Base-by-base conservation (phyloP, 2,329 filamentous ascomycete species). In the Cercospora sp. region DNA sequence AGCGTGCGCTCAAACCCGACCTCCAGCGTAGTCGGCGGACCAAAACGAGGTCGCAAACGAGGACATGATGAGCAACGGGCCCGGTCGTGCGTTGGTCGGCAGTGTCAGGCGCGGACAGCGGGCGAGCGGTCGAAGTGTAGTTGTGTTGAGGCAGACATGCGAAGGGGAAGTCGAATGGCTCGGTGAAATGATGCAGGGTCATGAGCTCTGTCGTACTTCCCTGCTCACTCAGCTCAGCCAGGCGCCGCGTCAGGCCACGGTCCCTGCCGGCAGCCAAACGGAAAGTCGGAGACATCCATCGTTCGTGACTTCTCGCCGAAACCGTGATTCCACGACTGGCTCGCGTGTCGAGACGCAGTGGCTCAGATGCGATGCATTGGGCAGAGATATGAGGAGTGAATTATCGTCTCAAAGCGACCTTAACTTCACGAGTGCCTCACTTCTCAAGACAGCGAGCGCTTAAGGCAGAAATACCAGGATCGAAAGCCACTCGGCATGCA, bases 31-130 rank as follows among this genome's bases (percentile, higher is more conserved):
- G 86, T 99, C 95, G 79, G 89, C 88, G 70, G 95, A 97, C 95
- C 95, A 99, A 84, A 99, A 98, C 61, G 94, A 97, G 83, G 94
- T 93, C 74, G 93, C 90, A 82, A 99, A 98, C 76, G 92, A 88
- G 74, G 91, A 91, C 91, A 94, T 94, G 79, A 81, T 68, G 28
- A 30, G 49, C 49, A 26, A 9, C 49, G 49, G 10, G 21, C 37
- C 37, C 37, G 37, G 37, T 43, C 37, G 37, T 43, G 37, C 37
- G 16, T 6, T 43, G 37, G 49, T 53, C 49, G 49, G 18, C 21
- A 9, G 49, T 53, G 49, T 28, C 21, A 28, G 49, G 21, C 21
- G 26, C 49, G 13, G 18, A 21, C 49, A 53, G 10, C 49, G 49
- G 21, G 49, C 49, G 49, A 21, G 26, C 49, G 49, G 16, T 43